These are phyloP conservation scores for Mortierella sp. DNA, from an alignment of 371 early-diverging fungal genomes.

Conservation along the genomic window DNA sequence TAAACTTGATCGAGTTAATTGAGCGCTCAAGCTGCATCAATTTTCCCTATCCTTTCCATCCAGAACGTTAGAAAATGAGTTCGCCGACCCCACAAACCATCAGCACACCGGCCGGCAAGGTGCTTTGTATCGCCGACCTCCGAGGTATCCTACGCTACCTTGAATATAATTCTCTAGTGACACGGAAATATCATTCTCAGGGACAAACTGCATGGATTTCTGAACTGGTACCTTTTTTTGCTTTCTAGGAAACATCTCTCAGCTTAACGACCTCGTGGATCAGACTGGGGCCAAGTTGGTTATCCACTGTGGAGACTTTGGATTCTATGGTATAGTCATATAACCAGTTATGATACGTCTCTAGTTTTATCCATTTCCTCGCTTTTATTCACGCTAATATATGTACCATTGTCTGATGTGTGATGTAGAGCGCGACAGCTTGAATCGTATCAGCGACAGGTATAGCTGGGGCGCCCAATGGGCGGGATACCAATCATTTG, in stretches of 20 bases:
- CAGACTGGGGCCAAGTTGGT: conserved; percentile 68
- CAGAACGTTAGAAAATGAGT: conserved; percentile 15
- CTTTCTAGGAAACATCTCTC: conserved; percentile 67
- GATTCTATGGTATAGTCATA: conserved; percentile 67
- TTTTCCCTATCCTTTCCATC: background rate
- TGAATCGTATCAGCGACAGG: conserved; percentile 71
- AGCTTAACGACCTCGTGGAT: conserved; percentile 70
- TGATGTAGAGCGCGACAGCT: conserved; percentile 61
- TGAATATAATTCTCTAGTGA: background rate
- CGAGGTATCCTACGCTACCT: conserved; percentile 20
- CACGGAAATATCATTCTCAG: background rate
- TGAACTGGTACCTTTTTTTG: background rate
- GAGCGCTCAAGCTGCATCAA: too few relatives aligned
- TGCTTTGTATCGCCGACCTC: conserved; percentile 51
- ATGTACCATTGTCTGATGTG: background rate
- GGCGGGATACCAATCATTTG: background rate
- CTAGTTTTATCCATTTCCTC: too few relatives aligned
- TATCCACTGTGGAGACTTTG: conserved; percentile 79
- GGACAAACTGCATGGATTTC: too few relatives aligned
- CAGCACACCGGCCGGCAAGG: conserved; percentile 48
- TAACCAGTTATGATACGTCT: background rate
- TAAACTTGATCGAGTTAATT: too few relatives aligned
- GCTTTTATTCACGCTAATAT: too few relatives aligned
- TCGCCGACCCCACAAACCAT: conserved; percentile 36
- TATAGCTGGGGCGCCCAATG: conserved; percentile 14